Conservation (phyloP, 306 rosid species). For the Rosa persica region DNA sequence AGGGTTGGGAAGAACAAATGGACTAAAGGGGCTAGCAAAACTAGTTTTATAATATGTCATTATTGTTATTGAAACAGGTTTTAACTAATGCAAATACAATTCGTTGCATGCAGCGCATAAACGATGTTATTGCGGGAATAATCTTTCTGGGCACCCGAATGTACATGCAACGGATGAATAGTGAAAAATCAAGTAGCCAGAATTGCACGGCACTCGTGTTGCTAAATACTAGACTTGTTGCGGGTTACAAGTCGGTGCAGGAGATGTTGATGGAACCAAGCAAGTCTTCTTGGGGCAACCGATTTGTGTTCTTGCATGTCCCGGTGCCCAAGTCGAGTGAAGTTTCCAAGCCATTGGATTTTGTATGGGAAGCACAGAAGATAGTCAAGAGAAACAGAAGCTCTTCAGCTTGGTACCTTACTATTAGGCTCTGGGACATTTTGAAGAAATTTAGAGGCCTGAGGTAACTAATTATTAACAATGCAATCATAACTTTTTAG, state of each 20-base stretch:
- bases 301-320: constrained; percentile 42
- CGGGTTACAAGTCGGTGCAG: constrained; percentile 23
- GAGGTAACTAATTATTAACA: constrained; percentile 33
- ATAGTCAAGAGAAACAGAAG: constrained; percentile 47
- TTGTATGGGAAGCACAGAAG: constrained; percentile 4
- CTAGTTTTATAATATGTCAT: neutral
- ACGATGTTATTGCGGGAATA: constrained; percentile 46
- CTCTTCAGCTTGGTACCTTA: constrained; percentile 40
- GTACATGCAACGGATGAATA: constrained; percentile 39
- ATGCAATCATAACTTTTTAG: no score
- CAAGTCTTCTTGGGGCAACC: constrained; percentile 48
- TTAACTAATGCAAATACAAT: no score
- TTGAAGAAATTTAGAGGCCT: constrained; percentile 48
- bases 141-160: constrained; percentile 43
- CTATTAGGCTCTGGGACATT: constrained; percentile 37
- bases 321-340: constrained; percentile 41
- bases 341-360: constrained; percentile 41
- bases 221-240: no score
- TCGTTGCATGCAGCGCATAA: constrained; percentile 3
- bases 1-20: no score
- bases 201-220: no score
- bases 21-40: no score
- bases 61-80: no score
- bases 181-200: no score
- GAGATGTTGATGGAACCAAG: constrained; percentile 38